phyloP scores from a whole-genome alignment of 2,329 filamentous ascomycete genomes.

The Sclerotinia borealis region DNA sequence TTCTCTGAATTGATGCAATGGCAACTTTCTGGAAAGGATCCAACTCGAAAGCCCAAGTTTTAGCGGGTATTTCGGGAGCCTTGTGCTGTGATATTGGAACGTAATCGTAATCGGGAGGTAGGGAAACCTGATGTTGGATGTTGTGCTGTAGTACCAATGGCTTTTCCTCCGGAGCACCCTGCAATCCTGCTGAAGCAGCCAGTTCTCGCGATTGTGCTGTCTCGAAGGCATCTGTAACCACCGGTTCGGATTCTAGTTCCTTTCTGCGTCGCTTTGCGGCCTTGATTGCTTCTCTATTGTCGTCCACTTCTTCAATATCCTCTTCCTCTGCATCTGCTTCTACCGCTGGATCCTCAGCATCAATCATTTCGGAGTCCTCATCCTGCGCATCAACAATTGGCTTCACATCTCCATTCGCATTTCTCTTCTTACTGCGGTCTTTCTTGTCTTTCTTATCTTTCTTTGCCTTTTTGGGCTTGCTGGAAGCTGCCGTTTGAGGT shows the following conservation, averaged over 20 bases:
- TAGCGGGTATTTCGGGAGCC: conserved; percentile 77
- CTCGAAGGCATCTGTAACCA: conserved; percentile 90
- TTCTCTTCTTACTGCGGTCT: conserved; percentile 76
- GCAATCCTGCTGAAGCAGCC: conserved; percentile 46
- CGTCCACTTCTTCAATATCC: conserved; percentile 34
- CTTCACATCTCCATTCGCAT: conserved; percentile 74
- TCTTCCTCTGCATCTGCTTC: conserved; percentile 16
- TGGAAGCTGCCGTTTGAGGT: conserved; percentile 40
- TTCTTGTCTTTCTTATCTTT: conserved; percentile 45
- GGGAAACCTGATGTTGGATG: conserved; percentile 94
- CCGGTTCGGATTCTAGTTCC: conserved; percentile 63
- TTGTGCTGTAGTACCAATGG: conserved; percentile 90
- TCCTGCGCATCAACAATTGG: conserved; percentile 46
- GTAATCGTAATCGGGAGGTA: conserved; percentile 92
- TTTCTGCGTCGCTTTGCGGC: conserved; percentile 59
- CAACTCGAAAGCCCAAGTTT: conserved; percentile 80
- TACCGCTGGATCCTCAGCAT: conserved; percentile 15
- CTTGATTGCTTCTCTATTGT: conserved; percentile 39
- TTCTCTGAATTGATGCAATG: conserved; percentile 89
- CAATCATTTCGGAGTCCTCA: conserved; percentile 61
- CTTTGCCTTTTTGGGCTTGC: conserved; percentile 34
- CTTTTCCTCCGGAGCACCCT: conserved; percentile 27
- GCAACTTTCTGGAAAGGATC: conserved; percentile 97
- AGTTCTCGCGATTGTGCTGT: conserved; percentile 92
- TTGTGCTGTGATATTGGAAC: conserved; percentile 93